phyloP scores from a whole-genome alignment of 2,329 filamentous ascomycete genomes.

The Hypoxylon sp. region DNA sequence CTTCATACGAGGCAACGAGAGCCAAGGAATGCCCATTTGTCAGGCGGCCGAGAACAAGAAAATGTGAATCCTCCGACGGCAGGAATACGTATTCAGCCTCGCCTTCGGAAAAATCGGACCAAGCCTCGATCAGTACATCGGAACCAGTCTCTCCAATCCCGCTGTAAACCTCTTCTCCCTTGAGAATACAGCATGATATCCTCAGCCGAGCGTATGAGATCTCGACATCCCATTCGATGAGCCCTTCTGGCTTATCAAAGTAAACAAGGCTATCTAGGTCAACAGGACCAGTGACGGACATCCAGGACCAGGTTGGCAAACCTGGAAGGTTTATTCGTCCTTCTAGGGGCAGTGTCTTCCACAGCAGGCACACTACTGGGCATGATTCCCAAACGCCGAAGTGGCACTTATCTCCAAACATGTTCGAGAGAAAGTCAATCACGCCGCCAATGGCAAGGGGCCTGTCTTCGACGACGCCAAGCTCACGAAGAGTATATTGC shows the following conservation, averaged over 20 bases:
- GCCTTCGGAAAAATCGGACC: conserved; percentile 29
- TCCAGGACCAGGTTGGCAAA: conserved; percentile 32
- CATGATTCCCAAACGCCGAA: conserved; percentile 27
- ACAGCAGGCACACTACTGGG: conserved; percentile 13
- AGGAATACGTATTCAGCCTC: conserved; percentile 11
- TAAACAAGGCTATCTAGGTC: conserved; percentile 27
- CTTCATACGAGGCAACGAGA: conserved; percentile 17
- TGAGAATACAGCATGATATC: conserved; percentile 15
- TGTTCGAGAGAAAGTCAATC: conserved; percentile 19
- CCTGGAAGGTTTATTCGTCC: conserved; percentile 9
- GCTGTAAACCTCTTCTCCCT: conserved; percentile 14
- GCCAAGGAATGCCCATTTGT: conserved; percentile 24
- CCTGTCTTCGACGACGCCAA: conserved; percentile 18
- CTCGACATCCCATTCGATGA: conserved; percentile 19
- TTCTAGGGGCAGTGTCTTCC: conserved; percentile 8
- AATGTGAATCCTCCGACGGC: conserved; percentile 4
- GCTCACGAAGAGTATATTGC: conserved; percentile 29
- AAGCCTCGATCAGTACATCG: conserved; percentile 14
- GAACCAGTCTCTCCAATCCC: background rate
- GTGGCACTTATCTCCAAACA: conserved; percentile 20
- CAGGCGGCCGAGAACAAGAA: conserved; percentile 18
- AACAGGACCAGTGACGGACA: conserved; percentile 24
- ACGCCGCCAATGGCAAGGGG: conserved; percentile 25
- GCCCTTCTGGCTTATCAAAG: conserved; percentile 18
- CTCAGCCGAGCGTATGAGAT: conserved; percentile 4